Percentiles rank a stretch among this genome's conserved stretches.
phyloP scores from a whole-genome alignment of 2,329 filamentous ascomycete species.

The Monosporascus sp. region DNA sequence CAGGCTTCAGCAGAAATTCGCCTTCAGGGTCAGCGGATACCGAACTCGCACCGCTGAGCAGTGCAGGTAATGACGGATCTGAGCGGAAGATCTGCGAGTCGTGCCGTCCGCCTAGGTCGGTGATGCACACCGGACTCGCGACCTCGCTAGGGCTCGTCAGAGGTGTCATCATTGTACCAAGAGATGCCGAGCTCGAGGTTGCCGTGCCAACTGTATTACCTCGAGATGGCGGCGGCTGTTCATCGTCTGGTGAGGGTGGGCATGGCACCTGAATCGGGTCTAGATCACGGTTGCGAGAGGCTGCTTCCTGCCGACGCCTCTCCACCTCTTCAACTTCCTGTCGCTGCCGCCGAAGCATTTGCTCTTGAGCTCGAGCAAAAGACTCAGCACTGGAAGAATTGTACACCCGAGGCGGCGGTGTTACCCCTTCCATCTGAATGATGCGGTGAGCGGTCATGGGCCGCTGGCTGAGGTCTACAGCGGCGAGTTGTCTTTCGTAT shows the following conservation, averaged over 20 bases:
- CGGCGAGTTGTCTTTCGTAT: conserved; percentile 29
- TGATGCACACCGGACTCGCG: conserved; percentile 40
- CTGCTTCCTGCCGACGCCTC: conserved; percentile 22
- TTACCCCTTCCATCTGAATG: conserved; percentile 31
- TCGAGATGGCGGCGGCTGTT: conserved; percentile 29
- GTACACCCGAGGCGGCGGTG: conserved; percentile 28
- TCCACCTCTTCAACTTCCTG: conserved; percentile 28
- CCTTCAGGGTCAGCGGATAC: conserved; percentile 58
- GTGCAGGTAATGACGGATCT: conserved; percentile 57
- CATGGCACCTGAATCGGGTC: conserved; percentile 31
- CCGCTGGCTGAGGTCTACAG: conserved; percentile 35
- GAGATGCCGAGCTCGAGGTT: conserved; percentile 48
- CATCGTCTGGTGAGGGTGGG: conserved; percentile 41
- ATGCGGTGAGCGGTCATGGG: conserved; percentile 43
- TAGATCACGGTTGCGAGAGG: conserved; percentile 11
- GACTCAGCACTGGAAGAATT: conserved; percentile 35
- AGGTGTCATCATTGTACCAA: conserved; percentile 42
- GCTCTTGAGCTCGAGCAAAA: conserved; percentile 31
- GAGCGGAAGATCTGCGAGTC: conserved; percentile 51
- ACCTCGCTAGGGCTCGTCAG: conserved; percentile 51
- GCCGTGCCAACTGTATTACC: conserved; percentile 39
- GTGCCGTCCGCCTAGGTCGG: conserved; percentile 31
- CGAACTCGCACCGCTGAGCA: conserved; percentile 59
- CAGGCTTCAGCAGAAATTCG: conserved; percentile 50
- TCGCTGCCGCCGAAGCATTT: conserved; percentile 25